These are phyloP conservation scores for Evernia prunastri DNA, from an alignment of 495 filamentous ascomycete species.

Conservation along the genomic window DNA sequence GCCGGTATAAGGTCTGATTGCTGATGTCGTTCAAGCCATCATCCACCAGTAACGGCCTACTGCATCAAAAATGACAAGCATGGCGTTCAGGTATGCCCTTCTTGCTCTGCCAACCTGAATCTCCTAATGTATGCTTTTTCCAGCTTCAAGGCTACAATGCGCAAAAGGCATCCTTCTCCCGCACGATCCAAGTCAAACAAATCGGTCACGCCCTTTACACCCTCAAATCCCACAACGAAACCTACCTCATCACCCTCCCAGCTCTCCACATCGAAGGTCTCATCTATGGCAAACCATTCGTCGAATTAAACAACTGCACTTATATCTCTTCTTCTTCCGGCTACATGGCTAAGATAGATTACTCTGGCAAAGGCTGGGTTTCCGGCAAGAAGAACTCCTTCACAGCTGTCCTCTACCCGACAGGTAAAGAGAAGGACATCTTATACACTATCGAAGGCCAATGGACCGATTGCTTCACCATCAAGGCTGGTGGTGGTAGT, in stretches of 20 bases:
- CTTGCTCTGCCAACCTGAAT: not conserved
- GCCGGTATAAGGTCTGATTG: not conserved
- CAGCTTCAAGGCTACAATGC: constrained; percentile 91
- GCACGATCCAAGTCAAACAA: constrained; percentile 92
- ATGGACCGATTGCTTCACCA: constrained; percentile 80
- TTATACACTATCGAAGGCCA: constrained; percentile 84
- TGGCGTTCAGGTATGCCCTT: constrained; percentile 56
- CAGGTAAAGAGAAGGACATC: constrained; percentile 69
- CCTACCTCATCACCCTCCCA: constrained; percentile 86
- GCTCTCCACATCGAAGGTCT: constrained; percentile 90
- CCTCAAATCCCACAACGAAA: constrained; percentile 59
- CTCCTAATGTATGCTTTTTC: constrained; percentile 9
- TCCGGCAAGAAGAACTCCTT: constrained; percentile 94
- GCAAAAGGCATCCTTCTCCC: constrained; percentile 91
- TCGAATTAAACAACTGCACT: constrained; percentile 76
- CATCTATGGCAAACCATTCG: constrained; percentile 82
- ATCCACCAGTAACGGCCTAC: constrained; percentile 96
- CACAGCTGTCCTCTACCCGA: constrained; percentile 68
- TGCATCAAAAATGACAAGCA: constrained; percentile 79
- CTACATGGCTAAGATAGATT: constrained; percentile 88
- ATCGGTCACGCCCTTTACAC: constrained; percentile 88
- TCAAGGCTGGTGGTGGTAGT: constrained; percentile 52
- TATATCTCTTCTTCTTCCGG: constrained; percentile 81
- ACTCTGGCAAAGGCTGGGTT: constrained; percentile 86
- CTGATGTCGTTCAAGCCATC: constrained; percentile 55